phyloP scores from a whole-genome alignment of 176 grass and related monocot genomes.

The Oryza coarctata region DNA sequence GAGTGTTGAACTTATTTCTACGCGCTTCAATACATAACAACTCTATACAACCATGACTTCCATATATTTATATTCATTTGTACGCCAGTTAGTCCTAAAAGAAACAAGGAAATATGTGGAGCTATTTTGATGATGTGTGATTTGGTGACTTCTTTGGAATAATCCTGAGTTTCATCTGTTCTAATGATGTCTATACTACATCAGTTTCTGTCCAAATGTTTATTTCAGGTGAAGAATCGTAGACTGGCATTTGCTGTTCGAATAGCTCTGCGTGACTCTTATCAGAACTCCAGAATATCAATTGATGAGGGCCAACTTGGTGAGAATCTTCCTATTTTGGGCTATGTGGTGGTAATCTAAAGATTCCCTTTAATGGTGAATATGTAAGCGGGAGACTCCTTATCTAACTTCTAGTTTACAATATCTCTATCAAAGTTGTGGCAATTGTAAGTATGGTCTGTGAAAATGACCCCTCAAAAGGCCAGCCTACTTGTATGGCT shows the following conservation, averaged over 20 bases:
- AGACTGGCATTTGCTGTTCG: slow-evolving; percentile 31
- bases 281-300: slow-evolving; percentile 31
- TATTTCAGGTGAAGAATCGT: slow-evolving; percentile 46
- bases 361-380: slow-evolving; percentile 41
- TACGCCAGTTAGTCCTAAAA: background rate
- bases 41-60: background rate
- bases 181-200: slow-evolving; percentile 10
- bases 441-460: slow-evolving; percentile 45
- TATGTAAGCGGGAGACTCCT: slow-evolving; percentile 38
- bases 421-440: slow-evolving; percentile 49
- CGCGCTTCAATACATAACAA: slow-evolving; percentile 12
- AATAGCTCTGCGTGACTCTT: slow-evolving; percentile 27
- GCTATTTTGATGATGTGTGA: background rate
- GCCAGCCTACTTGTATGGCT: slow-evolving; percentile 44
- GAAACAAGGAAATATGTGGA: slow-evolving; percentile 2
- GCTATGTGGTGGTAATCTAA: slow-evolving; percentile 38
- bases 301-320: slow-evolving; percentile 34
- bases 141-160: background rate
- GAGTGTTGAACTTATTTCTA: slow-evolving; percentile 19
- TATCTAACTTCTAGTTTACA: slow-evolving; percentile 51
- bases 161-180: slow-evolving; percentile 19
- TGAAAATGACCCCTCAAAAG: slow-evolving; percentile 68
- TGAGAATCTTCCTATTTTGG: slow-evolving; percentile 59
- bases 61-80: background rate
- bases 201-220: slow-evolving; percentile 25